These are phyloP conservation scores for Aureobasidium mangrovei DNA, from an alignment of 2,329 filamentous ascomycete genomes.

Conservation along the genomic window DNA sequence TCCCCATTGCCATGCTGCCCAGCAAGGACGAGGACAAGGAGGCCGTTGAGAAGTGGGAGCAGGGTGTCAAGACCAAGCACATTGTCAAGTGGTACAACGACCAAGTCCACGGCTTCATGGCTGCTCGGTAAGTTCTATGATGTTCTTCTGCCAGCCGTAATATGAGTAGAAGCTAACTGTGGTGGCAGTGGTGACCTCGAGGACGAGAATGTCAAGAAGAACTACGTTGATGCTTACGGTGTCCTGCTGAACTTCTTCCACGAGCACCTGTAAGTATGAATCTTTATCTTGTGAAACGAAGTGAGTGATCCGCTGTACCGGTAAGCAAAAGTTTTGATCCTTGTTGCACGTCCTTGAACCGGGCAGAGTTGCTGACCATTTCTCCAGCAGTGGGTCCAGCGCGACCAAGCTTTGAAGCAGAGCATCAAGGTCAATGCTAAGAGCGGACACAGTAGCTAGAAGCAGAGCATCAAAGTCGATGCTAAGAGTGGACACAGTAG, in stretches of 20 bases:
- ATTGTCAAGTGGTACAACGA: conserved; percentile 41
- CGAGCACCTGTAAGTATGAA: conserved; percentile 41
- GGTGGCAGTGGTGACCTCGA: conserved; percentile 33
- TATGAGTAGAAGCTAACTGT: background rate
- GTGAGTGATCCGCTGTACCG: background rate
- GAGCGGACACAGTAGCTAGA: background rate
- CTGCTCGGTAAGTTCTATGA: conserved; percentile 26
- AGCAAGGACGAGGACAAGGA: conserved; percentile 48
- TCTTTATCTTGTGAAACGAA: background rate
- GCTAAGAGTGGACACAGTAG: background rate
- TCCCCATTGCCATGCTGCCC: conserved; percentile 50
- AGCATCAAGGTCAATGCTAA: background rate
- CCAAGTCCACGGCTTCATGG: conserved; percentile 40
- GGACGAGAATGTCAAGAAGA: conserved; percentile 39
- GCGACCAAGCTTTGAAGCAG: background rate
- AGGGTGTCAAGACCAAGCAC: conserved; percentile 39
- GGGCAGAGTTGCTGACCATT: background rate
- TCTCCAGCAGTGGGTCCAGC: background rate
- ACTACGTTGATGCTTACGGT: conserved; percentile 44
- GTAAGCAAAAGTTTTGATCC: background rate
- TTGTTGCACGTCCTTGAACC: background rate
- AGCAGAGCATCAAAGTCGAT: background rate
- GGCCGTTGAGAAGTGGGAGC: conserved; percentile 42
- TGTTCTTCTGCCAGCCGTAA: background rate
- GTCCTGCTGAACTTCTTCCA: conserved; percentile 44